Conservation (phyloP, 768 basidiomycete species). For the Phylloporus sp. region DNA sequence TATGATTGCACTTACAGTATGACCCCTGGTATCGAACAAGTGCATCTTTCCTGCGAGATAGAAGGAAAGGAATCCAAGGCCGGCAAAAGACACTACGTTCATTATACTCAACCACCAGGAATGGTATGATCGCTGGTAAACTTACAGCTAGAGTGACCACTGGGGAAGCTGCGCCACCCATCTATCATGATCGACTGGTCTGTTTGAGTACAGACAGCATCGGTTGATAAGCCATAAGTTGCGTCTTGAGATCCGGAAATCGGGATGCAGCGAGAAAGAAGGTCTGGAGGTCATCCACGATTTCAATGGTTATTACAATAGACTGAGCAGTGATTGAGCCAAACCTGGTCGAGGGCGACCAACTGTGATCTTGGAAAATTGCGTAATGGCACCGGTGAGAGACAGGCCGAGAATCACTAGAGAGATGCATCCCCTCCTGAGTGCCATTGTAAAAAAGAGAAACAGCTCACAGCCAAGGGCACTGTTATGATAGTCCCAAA, state of each 20-base stretch:
- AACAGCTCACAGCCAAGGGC: slow-evolving; percentile 39
- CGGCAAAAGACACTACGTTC: slow-evolving; percentile 80
- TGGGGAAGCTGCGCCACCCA: slow-evolving; percentile 91
- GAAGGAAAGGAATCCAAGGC: slow-evolving; percentile 82
- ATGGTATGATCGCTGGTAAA: background rate
- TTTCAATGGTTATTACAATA: background rate
- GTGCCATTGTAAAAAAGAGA: slow-evolving; percentile 27
- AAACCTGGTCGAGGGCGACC: slow-evolving; percentile 86
- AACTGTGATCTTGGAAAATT: slow-evolving; percentile 81
- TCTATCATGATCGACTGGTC: slow-evolving; percentile 57
- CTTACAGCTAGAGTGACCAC: slow-evolving; percentile 86
- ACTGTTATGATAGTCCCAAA: slow-evolving; percentile 87
- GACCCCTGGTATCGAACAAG: slow-evolving; percentile 78
- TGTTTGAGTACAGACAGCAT: slow-evolving; percentile 75
- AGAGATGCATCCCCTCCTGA: slow-evolving; percentile 1
- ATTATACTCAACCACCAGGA: slow-evolving; percentile 1
- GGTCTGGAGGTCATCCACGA: slow-evolving; percentile 14
- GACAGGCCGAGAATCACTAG: slow-evolving; percentile 70
- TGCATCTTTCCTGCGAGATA: slow-evolving; percentile 93
- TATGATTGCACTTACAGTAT: slow-evolving; percentile 44
- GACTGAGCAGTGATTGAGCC: background rate
- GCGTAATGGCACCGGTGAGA: slow-evolving; percentile 78
- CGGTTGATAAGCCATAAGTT: slow-evolving; percentile 68
- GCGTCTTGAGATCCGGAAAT: slow-evolving; percentile 59
- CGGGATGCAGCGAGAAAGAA: slow-evolving; percentile 57